A percentile compares a stretch with the other conserved stretches of the same genome.
These are phyloP conservation scores for Achaetomiella virescens DNA, from an alignment of 495 filamentous ascomycete genomes.

Conservation along the genomic window DNA sequence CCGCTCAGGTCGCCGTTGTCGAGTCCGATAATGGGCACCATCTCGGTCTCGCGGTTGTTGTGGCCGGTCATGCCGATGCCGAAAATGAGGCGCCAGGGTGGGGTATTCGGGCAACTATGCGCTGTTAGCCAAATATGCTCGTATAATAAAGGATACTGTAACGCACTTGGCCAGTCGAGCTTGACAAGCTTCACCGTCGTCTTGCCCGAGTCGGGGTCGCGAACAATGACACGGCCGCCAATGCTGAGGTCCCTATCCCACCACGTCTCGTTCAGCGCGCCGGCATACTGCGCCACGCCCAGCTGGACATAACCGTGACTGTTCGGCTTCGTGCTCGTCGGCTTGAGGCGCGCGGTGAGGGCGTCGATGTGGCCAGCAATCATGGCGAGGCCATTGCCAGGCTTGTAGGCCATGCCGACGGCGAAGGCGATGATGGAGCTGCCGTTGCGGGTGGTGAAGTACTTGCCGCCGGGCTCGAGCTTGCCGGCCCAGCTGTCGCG, in stretches of 20 bases:
- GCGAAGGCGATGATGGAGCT: constrained; percentile 83
- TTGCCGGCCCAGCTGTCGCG: constrained; percentile 71
- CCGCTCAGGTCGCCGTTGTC: constrained; percentile 58
- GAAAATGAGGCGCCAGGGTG: constrained; percentile 90
- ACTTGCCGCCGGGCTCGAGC: constrained; percentile 75
- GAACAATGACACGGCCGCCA: constrained; percentile 81
- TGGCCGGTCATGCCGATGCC: constrained; percentile 69
- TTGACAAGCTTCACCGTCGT: constrained; percentile 79
- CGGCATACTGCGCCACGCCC: constrained; percentile 88
- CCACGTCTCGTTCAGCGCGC: constrained; percentile 79
- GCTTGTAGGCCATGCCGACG: constrained; percentile 72
- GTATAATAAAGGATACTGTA: background rate
- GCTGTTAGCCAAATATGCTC: background rate
- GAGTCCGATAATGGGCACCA: constrained; percentile 87
- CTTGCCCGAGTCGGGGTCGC: constrained; percentile 65
- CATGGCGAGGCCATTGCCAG: constrained; percentile 74
- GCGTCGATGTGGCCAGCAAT: constrained; percentile 92
- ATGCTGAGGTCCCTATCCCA: constrained; percentile 92
- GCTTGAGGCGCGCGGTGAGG: constrained; percentile 82
- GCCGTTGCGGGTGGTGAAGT: constrained; percentile 80
- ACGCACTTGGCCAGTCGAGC: constrained; percentile 72
- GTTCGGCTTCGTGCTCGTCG: constrained; percentile 70
- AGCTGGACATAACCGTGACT: constrained; percentile 84
- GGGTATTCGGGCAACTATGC: constrained; percentile 75
- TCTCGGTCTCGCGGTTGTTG: constrained; percentile 87